A percentile compares a stretch with the other conserved stretches of the same genome.
phyloP scores from a whole-genome alignment of 2,329 filamentous ascomycete species.

The Neonectria ditissima region DNA sequence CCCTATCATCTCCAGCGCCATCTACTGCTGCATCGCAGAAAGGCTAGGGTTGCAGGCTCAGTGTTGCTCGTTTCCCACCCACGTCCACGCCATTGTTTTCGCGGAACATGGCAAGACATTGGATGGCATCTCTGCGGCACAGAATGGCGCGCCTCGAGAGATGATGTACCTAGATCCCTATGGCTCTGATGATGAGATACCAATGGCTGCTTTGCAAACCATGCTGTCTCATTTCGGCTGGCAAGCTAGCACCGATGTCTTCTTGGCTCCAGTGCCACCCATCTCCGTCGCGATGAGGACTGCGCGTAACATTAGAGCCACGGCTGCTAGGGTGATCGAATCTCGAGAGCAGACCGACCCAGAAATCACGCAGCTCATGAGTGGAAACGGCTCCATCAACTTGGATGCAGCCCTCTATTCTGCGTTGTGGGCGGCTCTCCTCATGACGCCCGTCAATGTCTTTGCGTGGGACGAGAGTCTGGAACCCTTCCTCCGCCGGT shows the following conservation, averaged over 20 bases:
- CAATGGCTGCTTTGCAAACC: constrained; percentile 66
- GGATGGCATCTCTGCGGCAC: constrained; percentile 59
- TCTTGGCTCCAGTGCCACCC: constrained; percentile 73
- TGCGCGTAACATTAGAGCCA: constrained; percentile 80
- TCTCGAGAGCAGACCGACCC: constrained; percentile 44
- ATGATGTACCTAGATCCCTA: constrained; percentile 89
- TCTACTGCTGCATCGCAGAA: constrained; percentile 84
- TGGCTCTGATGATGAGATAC: constrained; percentile 75
- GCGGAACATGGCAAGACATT: constrained; percentile 70
- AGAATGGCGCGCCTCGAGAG: constrained; percentile 52
- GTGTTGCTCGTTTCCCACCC: constrained; percentile 84
- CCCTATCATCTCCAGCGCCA: constrained; percentile 86
- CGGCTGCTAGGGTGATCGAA: constrained; percentile 57
- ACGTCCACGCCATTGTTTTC: constrained; percentile 84
- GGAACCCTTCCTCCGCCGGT: constrained; percentile 69
- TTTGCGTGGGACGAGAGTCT: constrained; percentile 71
- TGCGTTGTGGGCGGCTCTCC: constrained; percentile 76
- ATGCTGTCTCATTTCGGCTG: constrained; percentile 66
- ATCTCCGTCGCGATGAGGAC: constrained; percentile 79
- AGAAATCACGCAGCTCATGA: constrained; percentile 51
- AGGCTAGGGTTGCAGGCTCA: constrained; percentile 80
- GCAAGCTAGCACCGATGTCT: constrained; percentile 57
- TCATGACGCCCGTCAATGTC: constrained; percentile 62
- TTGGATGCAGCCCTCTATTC: constrained; percentile 74
- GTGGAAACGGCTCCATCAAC: constrained; percentile 55